phyloP scores from a whole-genome alignment of 2,329 filamentous ascomycete genomes.

The Penicillium sp. region DNA sequence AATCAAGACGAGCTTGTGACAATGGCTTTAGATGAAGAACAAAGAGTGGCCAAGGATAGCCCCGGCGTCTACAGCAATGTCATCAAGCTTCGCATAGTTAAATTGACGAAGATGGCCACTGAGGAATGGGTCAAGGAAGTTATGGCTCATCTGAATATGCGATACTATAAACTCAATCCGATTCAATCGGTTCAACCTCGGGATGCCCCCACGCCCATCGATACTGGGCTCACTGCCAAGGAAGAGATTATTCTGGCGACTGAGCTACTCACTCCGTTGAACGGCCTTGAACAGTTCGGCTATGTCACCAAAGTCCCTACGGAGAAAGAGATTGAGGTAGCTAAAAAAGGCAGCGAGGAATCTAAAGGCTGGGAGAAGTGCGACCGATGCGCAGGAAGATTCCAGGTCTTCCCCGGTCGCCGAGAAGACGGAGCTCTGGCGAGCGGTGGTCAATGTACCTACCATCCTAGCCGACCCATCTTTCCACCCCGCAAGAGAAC shows the following conservation, averaged over 20 bases:
- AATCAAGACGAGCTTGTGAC: constrained; percentile 43
- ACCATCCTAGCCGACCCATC: constrained; percentile 72
- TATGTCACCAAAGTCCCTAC: constrained; percentile 70
- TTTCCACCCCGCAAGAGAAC: constrained; percentile 53
- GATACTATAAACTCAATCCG: constrained; percentile 34
- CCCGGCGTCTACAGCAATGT: constrained; percentile 72
- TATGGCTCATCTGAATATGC: constrained; percentile 41
- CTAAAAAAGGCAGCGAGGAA: constrained; percentile 60
- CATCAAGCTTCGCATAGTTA: constrained; percentile 74
- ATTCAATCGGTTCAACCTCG: constrained; percentile 28
- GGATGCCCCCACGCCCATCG: constrained; percentile 50
- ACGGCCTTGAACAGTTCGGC: constrained; percentile 61
- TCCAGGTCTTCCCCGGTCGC: constrained; percentile 86
- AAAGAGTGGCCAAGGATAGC: constrained; percentile 64
- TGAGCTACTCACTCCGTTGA: constrained; percentile 60
- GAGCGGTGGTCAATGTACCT: constrained; percentile 70
- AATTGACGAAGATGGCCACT: constrained; percentile 68
- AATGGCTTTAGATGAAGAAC: constrained; percentile 62
- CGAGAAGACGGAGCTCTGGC: constrained; percentile 70
- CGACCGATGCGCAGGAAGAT: constrained; percentile 78
- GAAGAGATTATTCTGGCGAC: constrained; percentile 66
- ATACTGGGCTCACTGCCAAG: constrained; percentile 62
- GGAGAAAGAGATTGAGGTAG: constrained; percentile 60
- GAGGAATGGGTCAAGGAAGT: constrained; percentile 67
- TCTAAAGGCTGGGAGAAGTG: constrained; percentile 80